Evolutionary conservation across 148 eudicot genomes (phyloP), one percentile per base, ranked within the genome.

Genomic region (Gaultheria prostrata): DNA sequence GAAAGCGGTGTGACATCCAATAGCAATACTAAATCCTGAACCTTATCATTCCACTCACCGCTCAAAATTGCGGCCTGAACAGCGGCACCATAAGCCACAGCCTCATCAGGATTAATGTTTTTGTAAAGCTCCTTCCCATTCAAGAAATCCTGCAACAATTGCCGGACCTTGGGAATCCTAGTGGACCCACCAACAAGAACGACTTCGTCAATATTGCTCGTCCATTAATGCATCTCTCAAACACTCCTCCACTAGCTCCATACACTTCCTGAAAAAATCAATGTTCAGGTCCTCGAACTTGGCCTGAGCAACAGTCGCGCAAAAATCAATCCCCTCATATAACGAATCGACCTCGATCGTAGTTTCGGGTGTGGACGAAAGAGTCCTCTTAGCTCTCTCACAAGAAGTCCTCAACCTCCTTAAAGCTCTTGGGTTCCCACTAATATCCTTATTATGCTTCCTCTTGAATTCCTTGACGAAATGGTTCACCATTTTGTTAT

Each of bases 131-230:
- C 76, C 76, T 73, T 73, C 49, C 76, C 76, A 73, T 39, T 0
- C 50, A 73, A 73, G 6, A 73, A 73, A 43, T 73, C 76, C 76
- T 73, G 76, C 76, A 73, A 73, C 49, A 73, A 20, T 73, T 73
- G 76, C 14, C 20, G 76, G 8, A 73, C 76, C 3, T 46, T 43
- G 7, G 53, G 53, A 49, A 45, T 75, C 78, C 78, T 75, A 2
- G 78, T 46, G 49, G 78, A 75, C 0, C 78, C 78, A 45, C 78
- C 78, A 1, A 75, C 78, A 46, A 75, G 78, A 45, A 45, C 53
- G 0, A 74, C 17, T 0, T 74, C 53, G 0, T 74, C 30, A 15
- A 74, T n/a, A n/a, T n/a, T n/a, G n/a, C n/a, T n/a, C n/a, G n/a
- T n/a, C n/a, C n/a, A n/a, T n/a, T n/a, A n/a, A n/a, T n/a, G n/a